These are phyloP conservation scores for Vigna nakashimae DNA, from an alignment of 306 rosid species.

Conservation along the genomic window DNA sequence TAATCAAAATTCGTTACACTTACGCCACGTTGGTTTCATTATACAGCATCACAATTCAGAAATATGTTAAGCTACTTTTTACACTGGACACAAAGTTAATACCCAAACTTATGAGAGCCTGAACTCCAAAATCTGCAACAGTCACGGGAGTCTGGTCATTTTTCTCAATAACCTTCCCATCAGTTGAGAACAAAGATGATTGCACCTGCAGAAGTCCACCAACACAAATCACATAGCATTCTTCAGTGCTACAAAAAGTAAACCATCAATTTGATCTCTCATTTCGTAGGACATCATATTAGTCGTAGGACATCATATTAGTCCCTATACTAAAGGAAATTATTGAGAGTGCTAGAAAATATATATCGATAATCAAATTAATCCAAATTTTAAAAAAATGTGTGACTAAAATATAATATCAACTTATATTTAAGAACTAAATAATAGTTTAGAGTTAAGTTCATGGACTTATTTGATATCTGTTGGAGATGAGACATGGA, in stretches of 20 bases:
- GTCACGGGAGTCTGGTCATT: conserved; percentile 85
- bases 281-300: no score
- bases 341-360: no score
- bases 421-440: no score
- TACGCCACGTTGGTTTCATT: not conserved
- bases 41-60: not conserved
- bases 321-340: no score
- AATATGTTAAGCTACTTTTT: not conserved
- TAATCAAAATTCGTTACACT: conserved; percentile 1
- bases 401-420: no score
- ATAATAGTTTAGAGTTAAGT: no score
- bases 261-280: not conserved
- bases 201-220: conserved; percentile 58
- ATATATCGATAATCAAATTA: no score
- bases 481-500: no score
- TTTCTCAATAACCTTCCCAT: conserved; percentile 63
- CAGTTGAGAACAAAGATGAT: conserved; percentile 58
- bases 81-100: conserved; percentile 33
- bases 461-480: no score
- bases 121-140: conserved; percentile 93
- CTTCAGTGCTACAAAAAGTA: not conserved
- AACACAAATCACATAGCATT: not conserved
- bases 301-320: no score
- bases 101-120: conserved; percentile 97
- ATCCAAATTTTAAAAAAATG: no score